Base-by-base conservation (phyloP, 1,139 yeast genomes). In the Suhomyces wounanorum region DNA sequence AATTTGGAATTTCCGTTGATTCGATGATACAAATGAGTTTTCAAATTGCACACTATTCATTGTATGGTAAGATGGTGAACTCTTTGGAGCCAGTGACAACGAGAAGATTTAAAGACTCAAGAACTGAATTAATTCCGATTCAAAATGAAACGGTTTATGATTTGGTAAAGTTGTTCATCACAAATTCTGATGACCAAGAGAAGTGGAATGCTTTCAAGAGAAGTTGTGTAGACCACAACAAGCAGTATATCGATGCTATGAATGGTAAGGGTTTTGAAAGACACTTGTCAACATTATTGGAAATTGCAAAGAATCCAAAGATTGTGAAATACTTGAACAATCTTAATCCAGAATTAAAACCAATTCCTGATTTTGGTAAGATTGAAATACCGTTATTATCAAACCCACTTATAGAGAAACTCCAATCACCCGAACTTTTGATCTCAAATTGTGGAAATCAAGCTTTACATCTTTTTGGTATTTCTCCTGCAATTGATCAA, bases 51-150 rank as follows among this genome's bases (percentile, higher is more conserved):
- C 83, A 85, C 63, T 87, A 85, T 66, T 86, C 91, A 0, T 66
- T 87, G 36, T 87, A 87, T 59, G 95, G 95, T 3, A 82, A 78
- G 58, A 71, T 84, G 62, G 82, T 82, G 8, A 83, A 86, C 51
- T 78, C 89, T 0, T 73, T 84, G 52, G 95, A 87, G 62, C 92
- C 92, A 1, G 82, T 87, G 13, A 83, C 90, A 9, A 87, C 92
- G 1, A 73, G 94, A 55, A 76, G 76, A 55, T 87, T 85, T 66
- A 75, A 73, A 54, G 85, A 85, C 63, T 77, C 90, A 3, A 77
- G 94, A 59, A 85, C 91, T 0, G 89, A 86, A 55, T 76, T 86
- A 41, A 75, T 86, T 39, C 81, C 88, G 11, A 73, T 86, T 37
- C 92, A 87, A 61, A 82, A 78, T 57, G 83, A 80, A 37, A 63